Base-by-base conservation (phyloP, 2,329 filamentous ascomycete species). In the Pseudomassariella vexata region DNA sequence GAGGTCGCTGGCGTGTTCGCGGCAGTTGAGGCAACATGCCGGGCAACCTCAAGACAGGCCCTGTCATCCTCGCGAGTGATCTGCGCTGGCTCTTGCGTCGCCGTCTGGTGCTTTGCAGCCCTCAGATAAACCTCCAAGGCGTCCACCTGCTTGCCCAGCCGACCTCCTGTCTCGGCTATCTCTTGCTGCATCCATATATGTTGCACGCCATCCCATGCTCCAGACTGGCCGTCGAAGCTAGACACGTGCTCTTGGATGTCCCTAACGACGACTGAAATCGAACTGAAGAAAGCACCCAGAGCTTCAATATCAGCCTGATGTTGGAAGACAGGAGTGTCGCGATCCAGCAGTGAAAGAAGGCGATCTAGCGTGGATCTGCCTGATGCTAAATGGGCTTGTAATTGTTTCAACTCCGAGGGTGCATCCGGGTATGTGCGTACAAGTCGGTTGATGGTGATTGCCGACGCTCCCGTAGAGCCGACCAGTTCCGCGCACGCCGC, bases 371-470 rank as follows among this genome's bases (percentile, higher is more conserved):
- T 24, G 19, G 34, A 35, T 21, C 37, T 40, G 24, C 19, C 19
- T 3, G 28, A 19, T 17, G 24, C 28, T 10, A 24, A 9, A 5
- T 37, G 34, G 14, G 30, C n/a, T 11, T 32, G 30, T 11, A 40
- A 26, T 12, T 28, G 16, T 16, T 31, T 28, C 16, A 40, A n/a
- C 24, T 37, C 26, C 12, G 19, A 10, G 2, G 34, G 34, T 11
- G 32, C 23, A n/a, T 36, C 37, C 15, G 24, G 27, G 21, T 32
- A 36, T 17, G 25, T 19, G 23, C 37, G 34, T 14, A 40, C 16
- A 6, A 40, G 24, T 12, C 32, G 37, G 18, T 40, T 40, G 11
- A 40, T 18, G 11, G 32, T 28, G 23, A 40, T 24, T 9, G 35
- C 25, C 15, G 35, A 27, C 3, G 35, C 29, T 9, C 35, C 28